Base-by-base conservation (phyloP, 768 basidiomycete species). In the Collybia sordida region DNA sequence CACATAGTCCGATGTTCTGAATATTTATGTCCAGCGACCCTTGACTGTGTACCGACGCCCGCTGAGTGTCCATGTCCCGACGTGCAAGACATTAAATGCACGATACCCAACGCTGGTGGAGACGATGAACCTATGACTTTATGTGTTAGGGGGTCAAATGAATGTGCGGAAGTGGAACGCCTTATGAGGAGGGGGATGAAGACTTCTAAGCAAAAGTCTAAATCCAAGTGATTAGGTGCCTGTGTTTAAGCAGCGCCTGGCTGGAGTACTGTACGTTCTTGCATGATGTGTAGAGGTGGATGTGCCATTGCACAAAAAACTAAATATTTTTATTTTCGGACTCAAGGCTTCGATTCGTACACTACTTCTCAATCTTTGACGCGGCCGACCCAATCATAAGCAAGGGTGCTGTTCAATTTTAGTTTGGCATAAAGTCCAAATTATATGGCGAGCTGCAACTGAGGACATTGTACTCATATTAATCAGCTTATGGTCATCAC, bases 21-120 rank as follows among this genome's bases (percentile, higher is more conserved):
- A 42, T 92, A 92, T 62, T 71, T 92, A 17, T 92, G 90, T 62
- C 90, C 88, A 11, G 72, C 76, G 39, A 90, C 88, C 17, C 71
- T 91, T 40, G 79, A 81, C 48, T 93, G 90, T 54, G 90, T 86
- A 8, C 55, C 66, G 1, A 69, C 66, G 42, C 86, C 80, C 11
- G 64, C 69, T n/a, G 79, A 88, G 37, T 93, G 90, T 58, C 88
- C 90, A 1, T 93, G 90, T 65, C 88, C 90, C 3, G 75, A 85
- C 59, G 70, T 75, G 6, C 80, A 91, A 60, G 90, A 93, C 58
- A 72, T 89, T 59, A 90, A 85, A 63, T 93, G 90, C 60, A 62
- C 81, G 14, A 73, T 92, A 38, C 87, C 88, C 4, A 89, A 91
- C 58, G 65, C 66, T 39, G 75, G 67, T 15, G 78, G 80, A 36